Evolutionary conservation across 306 rosid species (phyloP), one percentile per base, ranked within the genome.

Genomic region (Bauhinia variegata): DNA sequence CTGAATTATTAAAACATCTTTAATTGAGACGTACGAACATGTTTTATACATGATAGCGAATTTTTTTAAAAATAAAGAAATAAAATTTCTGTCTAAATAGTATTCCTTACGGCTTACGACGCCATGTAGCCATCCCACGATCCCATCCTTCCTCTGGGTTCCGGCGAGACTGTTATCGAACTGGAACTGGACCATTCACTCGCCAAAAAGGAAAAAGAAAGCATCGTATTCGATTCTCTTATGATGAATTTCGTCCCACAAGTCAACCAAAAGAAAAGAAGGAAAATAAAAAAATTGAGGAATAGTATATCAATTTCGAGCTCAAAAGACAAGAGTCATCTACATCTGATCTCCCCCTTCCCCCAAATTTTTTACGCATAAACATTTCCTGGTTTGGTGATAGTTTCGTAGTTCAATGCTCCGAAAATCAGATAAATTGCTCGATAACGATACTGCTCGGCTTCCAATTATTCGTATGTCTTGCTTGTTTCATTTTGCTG

Each of bases 401-500:
- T 62, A 43, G 30, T 51, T 54, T 52, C 15, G 15, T 38, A n/a
- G 46, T 58, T 67, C 61, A 23, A 69, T 57, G 50, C 81, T 77
- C 86, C 76, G 54, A 36, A 78, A 78, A 33, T 54, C 56, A 46
- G 81, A 79, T 56, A 62, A 67, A 63, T 38, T 66, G 17, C 74
- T 74, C 4, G 78, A 75, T 79, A 75, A 80, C 71, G 58, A 69
- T 67, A 54, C 42, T n/a, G 44, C 46, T 66, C 53, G 44, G 51
- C 79, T 81, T 68, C 72, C 74, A 33, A 76, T 49, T 43, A 77
- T 85, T 36, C 67, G 91, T 88, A 83, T 59, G 89, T 78, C 54
- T 30, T 54, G 60, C 71, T 64, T 80, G 18, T 8, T 63, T 12
- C 43, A 2, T 63, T 62, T 53, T 53, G 28, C 28, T 46, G 23